Percentiles rank a stretch among this genome's conserved stretches.
Evolutionary conservation across 1,139 yeast genomes (phyloP).

Genomic region (Protomyces inouyei): DNA sequence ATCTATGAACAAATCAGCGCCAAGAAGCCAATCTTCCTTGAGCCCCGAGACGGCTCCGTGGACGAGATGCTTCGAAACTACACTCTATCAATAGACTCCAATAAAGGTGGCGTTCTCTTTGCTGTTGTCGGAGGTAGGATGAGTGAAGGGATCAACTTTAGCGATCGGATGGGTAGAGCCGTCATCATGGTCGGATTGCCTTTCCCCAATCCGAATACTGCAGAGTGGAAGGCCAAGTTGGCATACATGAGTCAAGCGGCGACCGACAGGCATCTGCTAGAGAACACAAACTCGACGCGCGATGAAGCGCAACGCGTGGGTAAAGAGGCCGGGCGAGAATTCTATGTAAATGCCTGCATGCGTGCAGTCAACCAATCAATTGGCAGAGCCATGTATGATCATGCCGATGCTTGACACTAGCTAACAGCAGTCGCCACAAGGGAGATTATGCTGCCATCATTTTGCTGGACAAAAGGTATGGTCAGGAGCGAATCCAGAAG

Average conservation of each 20-base stretch:
- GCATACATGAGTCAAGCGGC: slow-evolving; percentile 47
- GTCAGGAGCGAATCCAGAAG: slow-evolving; percentile 46
- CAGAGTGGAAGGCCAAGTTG: slow-evolving; percentile 72
- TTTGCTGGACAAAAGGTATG: slow-evolving; percentile 64
- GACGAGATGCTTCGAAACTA: slow-evolving; percentile 52
- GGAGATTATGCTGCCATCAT: slow-evolving; percentile 74
- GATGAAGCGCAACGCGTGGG: slow-evolving; percentile 40
- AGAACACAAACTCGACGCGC: not conserved
- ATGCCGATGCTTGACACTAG: not conserved
- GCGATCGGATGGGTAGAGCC: slow-evolving; percentile 79
- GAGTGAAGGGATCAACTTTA: slow-evolving; percentile 91
- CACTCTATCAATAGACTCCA: slow-evolving; percentile 36
- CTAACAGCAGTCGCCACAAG: slow-evolving; percentile 50
- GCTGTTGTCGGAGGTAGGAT: slow-evolving; percentile 92
- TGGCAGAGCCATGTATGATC: slow-evolving; percentile 68
- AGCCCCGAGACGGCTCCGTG: slow-evolving; percentile 43
- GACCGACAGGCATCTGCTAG: not conserved
- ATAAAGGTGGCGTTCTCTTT: slow-evolving; percentile 60
- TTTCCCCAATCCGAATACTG: slow-evolving; percentile 78
- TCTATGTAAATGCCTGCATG: slow-evolving; percentile 84
- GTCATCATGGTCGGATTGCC: slow-evolving; percentile 88
- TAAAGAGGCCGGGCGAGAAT: slow-evolving; percentile 49
- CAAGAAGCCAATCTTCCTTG: slow-evolving; percentile 38
- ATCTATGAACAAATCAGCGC: not conserved
- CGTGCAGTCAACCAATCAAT: slow-evolving; percentile 88